These are phyloP conservation scores for Beauveria brongniartii DNA, from an alignment of 2,329 filamentous ascomycete species.

Conservation along the genomic window DNA sequence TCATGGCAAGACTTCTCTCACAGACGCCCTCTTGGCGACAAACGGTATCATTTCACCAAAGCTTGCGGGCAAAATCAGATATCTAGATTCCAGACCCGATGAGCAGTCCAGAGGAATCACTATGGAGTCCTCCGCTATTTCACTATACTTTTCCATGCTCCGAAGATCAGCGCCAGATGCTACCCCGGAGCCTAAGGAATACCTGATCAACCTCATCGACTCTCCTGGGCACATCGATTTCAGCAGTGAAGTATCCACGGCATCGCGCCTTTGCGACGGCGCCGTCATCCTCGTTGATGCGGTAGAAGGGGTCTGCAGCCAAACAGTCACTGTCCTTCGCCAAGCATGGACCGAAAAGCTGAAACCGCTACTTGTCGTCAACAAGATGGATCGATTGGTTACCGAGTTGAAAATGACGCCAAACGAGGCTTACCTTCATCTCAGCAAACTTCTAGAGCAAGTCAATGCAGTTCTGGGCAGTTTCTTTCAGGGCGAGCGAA, in stretches of 20 bases:
- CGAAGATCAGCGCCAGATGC: conserved; percentile 62
- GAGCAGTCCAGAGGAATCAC: conserved; percentile 95
- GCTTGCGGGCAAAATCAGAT: conserved; percentile 93
- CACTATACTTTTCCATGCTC: conserved; percentile 88
- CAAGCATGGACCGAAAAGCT: conserved; percentile 95
- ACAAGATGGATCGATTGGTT: conserved; percentile 94
- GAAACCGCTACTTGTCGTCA: conserved; percentile 89
- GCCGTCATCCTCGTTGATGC: conserved; percentile 92
- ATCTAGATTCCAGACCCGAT: conserved; percentile 91
- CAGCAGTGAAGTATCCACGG: conserved; percentile 94
- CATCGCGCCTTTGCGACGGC: conserved; percentile 87
- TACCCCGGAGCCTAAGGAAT: conserved; percentile 69
- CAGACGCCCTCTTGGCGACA: conserved; percentile 90
- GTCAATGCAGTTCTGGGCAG: conserved; percentile 96
- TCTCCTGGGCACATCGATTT: conserved; percentile 98
- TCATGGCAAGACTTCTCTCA: conserved; percentile 96
- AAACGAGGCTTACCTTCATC: conserved; percentile 77
- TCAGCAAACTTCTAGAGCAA: conserved; percentile 85
- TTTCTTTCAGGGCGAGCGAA: conserved; percentile 95
- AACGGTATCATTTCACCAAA: conserved; percentile 99
- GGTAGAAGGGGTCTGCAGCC: conserved; percentile 95
- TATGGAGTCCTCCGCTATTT: conserved; percentile 99
- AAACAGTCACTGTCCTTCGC: conserved; percentile 91
- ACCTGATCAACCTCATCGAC: conserved; percentile 94
- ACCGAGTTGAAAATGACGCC: conserved; percentile 94